Evolutionary conservation across 305 asterid species (phyloP).

Genomic region (Fraxinus greggii): DNA sequence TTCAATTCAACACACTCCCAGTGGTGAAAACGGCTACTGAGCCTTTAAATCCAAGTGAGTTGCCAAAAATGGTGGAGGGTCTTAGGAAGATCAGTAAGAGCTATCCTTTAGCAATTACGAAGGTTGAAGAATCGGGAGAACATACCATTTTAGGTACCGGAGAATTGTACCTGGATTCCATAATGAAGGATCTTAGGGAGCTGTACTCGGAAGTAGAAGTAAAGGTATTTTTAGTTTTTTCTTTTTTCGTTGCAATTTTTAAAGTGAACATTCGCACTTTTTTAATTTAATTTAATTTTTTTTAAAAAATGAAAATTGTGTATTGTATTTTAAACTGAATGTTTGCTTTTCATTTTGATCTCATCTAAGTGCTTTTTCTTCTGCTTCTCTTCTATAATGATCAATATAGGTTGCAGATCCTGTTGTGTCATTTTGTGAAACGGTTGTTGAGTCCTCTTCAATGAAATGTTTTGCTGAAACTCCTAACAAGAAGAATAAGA

Average conservation of each 20-base stretch:
- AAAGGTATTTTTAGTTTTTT: constrained; percentile 19
- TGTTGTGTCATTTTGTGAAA: constrained; percentile 94
- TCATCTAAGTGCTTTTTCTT: background rate
- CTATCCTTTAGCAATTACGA: constrained; percentile 93
- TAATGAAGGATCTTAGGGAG: constrained; percentile 98
- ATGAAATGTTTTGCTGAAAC: constrained; percentile 99
- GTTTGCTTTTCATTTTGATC: background rate
- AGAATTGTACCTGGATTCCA: constrained; percentile 87
- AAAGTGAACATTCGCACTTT: constrained; percentile 71
- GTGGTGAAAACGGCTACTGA: constrained; percentile 99
- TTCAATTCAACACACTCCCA: constrained; percentile 90
- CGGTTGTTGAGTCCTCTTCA: constrained; percentile 95
- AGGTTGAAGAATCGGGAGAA: constrained; percentile 98
- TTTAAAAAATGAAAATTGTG: background rate
- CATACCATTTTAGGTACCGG: constrained; percentile 98
- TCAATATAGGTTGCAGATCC: constrained; percentile 90
- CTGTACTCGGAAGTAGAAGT: constrained; percentile 98
- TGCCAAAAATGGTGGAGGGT: constrained; percentile 99
- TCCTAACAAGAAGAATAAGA: constrained; percentile 93
- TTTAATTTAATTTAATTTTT: constrained; percentile 23
- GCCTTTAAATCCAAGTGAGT: constrained; percentile 94
- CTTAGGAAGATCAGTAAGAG: constrained; percentile 97
- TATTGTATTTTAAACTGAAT: background rate
- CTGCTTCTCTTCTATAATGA: constrained; percentile 3
- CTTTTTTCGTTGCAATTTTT: constrained; percentile 60